These are phyloP conservation scores for Prinsepia uniflora DNA, from an alignment of 306 rosid genomes.

Conservation along the genomic window DNA sequence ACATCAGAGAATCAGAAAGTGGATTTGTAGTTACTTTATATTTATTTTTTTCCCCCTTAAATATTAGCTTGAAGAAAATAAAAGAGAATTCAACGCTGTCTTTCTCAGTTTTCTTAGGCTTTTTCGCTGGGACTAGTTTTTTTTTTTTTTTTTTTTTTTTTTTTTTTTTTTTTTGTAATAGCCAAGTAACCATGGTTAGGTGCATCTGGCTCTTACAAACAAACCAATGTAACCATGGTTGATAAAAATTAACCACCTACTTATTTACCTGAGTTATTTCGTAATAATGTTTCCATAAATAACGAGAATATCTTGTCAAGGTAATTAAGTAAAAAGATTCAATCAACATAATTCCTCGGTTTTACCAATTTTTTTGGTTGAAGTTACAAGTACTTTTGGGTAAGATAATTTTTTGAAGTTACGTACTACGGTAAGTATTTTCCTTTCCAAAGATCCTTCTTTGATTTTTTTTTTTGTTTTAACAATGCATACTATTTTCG, in stretches of 20 bases:
- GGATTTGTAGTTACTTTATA: slow-evolving; percentile 18
- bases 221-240: not conserved
- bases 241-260: not conserved
- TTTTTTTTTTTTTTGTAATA: not conserved
- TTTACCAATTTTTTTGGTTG: too few species aligned
- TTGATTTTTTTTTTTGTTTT: too few species aligned
- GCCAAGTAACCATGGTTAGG: not conserved
- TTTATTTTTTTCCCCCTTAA: not conserved
- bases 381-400: too few species aligned
- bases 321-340: too few species aligned
- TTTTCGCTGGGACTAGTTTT: slow-evolving; percentile 1
- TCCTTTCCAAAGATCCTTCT: too few species aligned
- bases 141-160: not conserved
- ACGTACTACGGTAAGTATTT: too few species aligned
- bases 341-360: too few species aligned
- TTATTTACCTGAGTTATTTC: not conserved
- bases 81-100: slow-evolving; percentile 4
- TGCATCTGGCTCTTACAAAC: not conserved
- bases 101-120: slow-evolving; percentile 10
- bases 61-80: slow-evolving; percentile 6
- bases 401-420: too few species aligned
- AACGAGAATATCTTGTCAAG: too few species aligned
- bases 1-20: slow-evolving; percentile 48
- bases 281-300: not conserved
- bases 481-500: too few species aligned